Evolutionary conservation across 1,284 basidiomycete species (phyloP).

Genomic region (Moesziomyces antarcticus): DNA sequence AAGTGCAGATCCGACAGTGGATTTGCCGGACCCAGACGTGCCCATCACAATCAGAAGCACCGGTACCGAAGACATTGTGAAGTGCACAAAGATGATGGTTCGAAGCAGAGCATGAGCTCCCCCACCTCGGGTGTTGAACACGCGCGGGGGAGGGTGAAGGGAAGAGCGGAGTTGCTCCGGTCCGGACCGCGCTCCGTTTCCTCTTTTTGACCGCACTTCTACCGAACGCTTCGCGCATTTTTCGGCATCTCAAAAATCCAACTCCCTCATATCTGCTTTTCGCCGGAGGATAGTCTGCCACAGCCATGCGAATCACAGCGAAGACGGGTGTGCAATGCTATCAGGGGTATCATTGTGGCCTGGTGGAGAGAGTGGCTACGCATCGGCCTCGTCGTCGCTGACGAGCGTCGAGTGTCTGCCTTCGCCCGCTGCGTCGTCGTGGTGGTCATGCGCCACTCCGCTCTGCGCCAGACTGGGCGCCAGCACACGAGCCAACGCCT

Average conservation of each 20-base stretch:
- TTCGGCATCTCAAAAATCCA: too few species aligned
- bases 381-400: slow-evolving; percentile 33
- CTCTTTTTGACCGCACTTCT: too few species aligned
- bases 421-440: slow-evolving; percentile 8
- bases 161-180: too few species aligned
- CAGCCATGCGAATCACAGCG: too few species aligned
- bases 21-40: slow-evolving; percentile 76
- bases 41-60: slow-evolving; percentile 50
- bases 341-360: slow-evolving; percentile 11
- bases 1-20: slow-evolving; percentile 80
- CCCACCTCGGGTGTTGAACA: too few species aligned
- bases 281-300: too few species aligned
- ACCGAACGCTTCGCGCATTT: too few species aligned
- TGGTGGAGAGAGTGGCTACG: not conserved
- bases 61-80: slow-evolving; percentile 1
- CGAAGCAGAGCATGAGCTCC: not conserved
- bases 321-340: too few species aligned
- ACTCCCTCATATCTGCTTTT: too few species aligned
- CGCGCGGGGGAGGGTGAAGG: too few species aligned
- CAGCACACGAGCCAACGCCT: slow-evolving; percentile 35
- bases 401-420: slow-evolving; percentile 15
- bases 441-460: slow-evolving; percentile 24
- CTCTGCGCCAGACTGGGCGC: slow-evolving; percentile 36
- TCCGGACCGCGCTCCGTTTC: too few species aligned
- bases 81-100: not conserved